Base-by-base conservation (phyloP, 139 green algal species). In the Zygnema circumcarinatum region DNA sequence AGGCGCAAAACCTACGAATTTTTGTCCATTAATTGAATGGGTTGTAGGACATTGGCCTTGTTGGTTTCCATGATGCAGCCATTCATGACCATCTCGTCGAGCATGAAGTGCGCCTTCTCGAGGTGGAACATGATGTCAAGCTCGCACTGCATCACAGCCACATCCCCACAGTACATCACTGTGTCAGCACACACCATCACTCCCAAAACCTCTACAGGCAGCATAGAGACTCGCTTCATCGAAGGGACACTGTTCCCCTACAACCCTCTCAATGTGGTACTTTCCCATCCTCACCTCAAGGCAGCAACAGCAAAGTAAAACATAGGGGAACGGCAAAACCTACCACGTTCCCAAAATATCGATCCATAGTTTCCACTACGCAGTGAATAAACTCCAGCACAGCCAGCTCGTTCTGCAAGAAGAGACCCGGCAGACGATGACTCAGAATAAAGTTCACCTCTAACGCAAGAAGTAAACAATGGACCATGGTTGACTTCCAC, bases 91-190 rank as follows among this genome's bases (percentile, higher is more conserved):
- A 94, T 94, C 83, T 93, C 87, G 32, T 92, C 88, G 0, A 92
- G 85, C 41, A 93, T 98, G 88, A 96, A 98, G 89, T 99, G 96
- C 36, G 97, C 96, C 95, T 98, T 94, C 54, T 94, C 91, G 2
- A 98, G 92, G 82, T 98, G 95, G 83, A 98, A 98, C 97, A 99
- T 99, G 86, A 99, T 98, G 87, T 99, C 95, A 62, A 98, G 92
- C 91, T 98, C 95, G 78, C 95, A 97, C 33, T 89, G 74, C 83
- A 87, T 38, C 7, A 52, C 69, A 78, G n/a, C n/a, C n/a, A n/a
- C n/a, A n/a, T n/a, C n/a, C n/a, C n/a, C n/a, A n/a, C n/a, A n/a
- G n/a, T n/a, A n/a, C n/a, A n/a, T n/a, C n/a, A n/a, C n/a, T n/a
- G n/a, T n/a, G n/a, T n/a, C n/a, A n/a, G n/a, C n/a, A n/a, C n/a